phyloP scores from a whole-genome alignment of 2,329 filamentous ascomycete genomes.

The Truncatella angustata region DNA sequence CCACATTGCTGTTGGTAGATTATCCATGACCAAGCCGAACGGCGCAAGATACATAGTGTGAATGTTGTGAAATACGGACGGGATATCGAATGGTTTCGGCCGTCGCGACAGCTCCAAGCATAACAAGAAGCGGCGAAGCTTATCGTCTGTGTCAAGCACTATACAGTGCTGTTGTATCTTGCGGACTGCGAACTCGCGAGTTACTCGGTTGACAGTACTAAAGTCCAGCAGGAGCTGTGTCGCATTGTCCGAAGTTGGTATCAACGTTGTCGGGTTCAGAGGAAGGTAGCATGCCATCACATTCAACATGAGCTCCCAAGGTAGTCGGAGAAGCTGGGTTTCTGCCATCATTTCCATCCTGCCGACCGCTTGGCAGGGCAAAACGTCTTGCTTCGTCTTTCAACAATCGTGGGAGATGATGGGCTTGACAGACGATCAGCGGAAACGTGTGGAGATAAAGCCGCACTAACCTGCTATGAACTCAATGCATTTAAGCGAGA shows the following conservation, averaged over 20 bases:
- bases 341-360: not conserved
- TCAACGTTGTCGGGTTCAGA: constrained; percentile 16
- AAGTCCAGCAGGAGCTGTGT: constrained; percentile 44
- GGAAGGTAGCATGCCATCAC: constrained; percentile 10
- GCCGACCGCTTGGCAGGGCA: too few species aligned
- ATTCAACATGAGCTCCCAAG: constrained; percentile 10
- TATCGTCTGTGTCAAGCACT: constrained; percentile 38
- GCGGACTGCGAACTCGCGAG: constrained; percentile 37
- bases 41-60: constrained; percentile 41
- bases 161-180: constrained; percentile 45
- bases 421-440: too few species aligned
- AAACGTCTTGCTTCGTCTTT: too few species aligned
- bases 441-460: too few species aligned
- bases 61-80: constrained; percentile 25
- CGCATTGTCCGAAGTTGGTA: constrained; percentile 36
- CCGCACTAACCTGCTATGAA: too few species aligned
- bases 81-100: constrained; percentile 21
- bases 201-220: constrained; percentile 40
- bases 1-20: constrained; percentile 37
- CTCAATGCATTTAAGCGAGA: too few species aligned
- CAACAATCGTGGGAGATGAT: too few species aligned
- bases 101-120: constrained; percentile 27
- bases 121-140: constrained; percentile 32
- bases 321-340: constrained; percentile 3
- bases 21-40: constrained; percentile 34